phyloP scores from a whole-genome alignment of 768 basidiomycete species.

The Amanita rubescens region DNA sequence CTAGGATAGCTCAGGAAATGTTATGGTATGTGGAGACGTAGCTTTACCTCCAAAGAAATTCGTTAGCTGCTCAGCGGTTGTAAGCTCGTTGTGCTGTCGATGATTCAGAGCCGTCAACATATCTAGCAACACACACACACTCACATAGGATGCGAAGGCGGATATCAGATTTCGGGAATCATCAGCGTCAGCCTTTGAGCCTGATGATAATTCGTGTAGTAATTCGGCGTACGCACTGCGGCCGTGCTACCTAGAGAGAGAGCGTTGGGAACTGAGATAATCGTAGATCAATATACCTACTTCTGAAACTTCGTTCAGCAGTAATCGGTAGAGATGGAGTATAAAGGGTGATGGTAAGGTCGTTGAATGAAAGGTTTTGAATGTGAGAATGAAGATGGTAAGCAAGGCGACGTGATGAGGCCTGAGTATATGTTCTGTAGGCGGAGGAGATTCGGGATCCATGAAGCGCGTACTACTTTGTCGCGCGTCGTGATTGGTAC shows the following conservation, averaged over 20 bases:
- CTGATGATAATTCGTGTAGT: slow-evolving; percentile 33
- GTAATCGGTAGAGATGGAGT: slow-evolving; percentile 55
- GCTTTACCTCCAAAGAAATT: slow-evolving; percentile 51
- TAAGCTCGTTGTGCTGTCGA: slow-evolving; percentile 40
- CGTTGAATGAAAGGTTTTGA: slow-evolving; percentile 49
- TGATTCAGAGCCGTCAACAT: not conserved
- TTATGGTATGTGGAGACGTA: not conserved
- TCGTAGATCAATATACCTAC: slow-evolving; percentile 25
- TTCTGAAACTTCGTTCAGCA: slow-evolving; percentile 69
- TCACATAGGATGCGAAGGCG: slow-evolving; percentile 33
- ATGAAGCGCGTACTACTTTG: slow-evolving; percentile 19
- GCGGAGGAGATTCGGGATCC: slow-evolving; percentile 45
- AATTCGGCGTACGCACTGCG: slow-evolving; percentile 49
- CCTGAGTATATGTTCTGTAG: slow-evolving; percentile 58
- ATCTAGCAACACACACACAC: not conserved
- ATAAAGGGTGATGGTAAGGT: slow-evolving; percentile 50
- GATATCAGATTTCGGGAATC: slow-evolving; percentile 38
- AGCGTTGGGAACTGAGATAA: not conserved
- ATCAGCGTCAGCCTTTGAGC: slow-evolving; percentile 35
- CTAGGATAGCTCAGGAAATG: slow-evolving; percentile 21
- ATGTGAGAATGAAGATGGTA: slow-evolving; percentile 52
- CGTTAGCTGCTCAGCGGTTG: slow-evolving; percentile 50
- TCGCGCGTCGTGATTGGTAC: not conserved
- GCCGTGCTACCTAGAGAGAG: slow-evolving; percentile 48
- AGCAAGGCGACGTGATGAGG: slow-evolving; percentile 75